Conservation (phyloP, 140 eudicot species). For the Stevia rebaudiana region DNA sequence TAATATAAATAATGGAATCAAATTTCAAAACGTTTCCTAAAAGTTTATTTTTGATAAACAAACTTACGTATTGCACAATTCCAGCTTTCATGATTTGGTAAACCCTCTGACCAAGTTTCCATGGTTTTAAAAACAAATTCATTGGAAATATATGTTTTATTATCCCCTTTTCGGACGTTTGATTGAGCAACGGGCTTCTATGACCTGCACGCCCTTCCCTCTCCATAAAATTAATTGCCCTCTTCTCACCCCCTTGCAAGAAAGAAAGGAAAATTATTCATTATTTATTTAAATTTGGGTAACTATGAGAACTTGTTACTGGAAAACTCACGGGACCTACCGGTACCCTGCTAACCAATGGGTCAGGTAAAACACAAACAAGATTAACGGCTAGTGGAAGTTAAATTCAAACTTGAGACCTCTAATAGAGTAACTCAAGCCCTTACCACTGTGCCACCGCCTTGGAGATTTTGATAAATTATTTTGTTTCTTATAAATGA, state of each 20-base stretch:
- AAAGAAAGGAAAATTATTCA: not conserved
- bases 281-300: not conserved
- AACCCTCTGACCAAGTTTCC: conserved; percentile 83
- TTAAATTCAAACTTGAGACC: not conserved
- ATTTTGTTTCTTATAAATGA: not conserved
- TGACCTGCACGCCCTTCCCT: conserved; percentile 77
- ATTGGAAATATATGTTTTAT: conserved; percentile 81
- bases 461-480: no score
- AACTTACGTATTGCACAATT: conserved; percentile 91
- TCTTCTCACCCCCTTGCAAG: conserved; percentile 80
- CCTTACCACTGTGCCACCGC: no score
- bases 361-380: not conserved
- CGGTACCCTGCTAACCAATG: no score
- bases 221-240: conserved; percentile 77
- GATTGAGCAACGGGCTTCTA: conserved; percentile 62
- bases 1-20: not conserved
- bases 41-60: conserved; percentile 5
- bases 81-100: conserved; percentile 90
- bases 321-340: no score
- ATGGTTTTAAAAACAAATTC: conserved; percentile 68
- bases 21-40: conserved; percentile 1
- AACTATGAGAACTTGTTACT: not conserved
- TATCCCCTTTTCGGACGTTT: conserved; percentile 59
- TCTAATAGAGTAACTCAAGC: not conserved
- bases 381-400: not conserved